Evolutionary conservation across 2,329 filamentous ascomycete species (phyloP).

Genomic region (Cryphonectria parasitica): DNA sequence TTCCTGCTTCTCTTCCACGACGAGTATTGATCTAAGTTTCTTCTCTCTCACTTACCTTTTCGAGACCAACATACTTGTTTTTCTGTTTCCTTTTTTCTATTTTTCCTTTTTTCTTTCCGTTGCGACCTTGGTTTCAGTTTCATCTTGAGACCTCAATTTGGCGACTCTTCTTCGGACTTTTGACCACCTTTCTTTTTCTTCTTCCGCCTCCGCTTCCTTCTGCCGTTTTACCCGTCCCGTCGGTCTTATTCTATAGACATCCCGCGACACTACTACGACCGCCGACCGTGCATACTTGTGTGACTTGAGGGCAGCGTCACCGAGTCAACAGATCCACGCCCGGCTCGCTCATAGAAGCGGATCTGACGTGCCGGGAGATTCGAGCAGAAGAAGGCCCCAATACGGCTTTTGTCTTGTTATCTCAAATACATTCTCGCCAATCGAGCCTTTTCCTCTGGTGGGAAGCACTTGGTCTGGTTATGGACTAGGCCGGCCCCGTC

Average conservation of each 20-base stretch:
- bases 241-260: not conserved
- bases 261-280: not conserved
- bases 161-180: not conserved
- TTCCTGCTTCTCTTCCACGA: not conserved
- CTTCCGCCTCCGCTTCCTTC: not conserved
- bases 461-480: not conserved
- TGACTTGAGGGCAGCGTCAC: not conserved
- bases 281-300: not conserved
- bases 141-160: not conserved
- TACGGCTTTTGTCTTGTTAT: not conserved
- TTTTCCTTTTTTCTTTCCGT: not conserved
- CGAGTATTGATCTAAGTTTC: not conserved
- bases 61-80: not conserved
- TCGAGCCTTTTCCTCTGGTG: not conserved
- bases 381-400: not conserved
- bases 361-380: not conserved
- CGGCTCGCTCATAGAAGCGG: not conserved
- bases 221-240: not conserved
- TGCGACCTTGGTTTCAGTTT: not conserved
- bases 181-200: conserved; percentile 9
- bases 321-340: not conserved
- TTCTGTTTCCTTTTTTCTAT: not conserved
- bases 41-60: not conserved
- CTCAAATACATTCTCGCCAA: not conserved
- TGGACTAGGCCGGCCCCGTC: not conserved